Base-by-base conservation (phyloP, 192 early-diverging fungal species). In the Entomortierella parvispora region DNA sequence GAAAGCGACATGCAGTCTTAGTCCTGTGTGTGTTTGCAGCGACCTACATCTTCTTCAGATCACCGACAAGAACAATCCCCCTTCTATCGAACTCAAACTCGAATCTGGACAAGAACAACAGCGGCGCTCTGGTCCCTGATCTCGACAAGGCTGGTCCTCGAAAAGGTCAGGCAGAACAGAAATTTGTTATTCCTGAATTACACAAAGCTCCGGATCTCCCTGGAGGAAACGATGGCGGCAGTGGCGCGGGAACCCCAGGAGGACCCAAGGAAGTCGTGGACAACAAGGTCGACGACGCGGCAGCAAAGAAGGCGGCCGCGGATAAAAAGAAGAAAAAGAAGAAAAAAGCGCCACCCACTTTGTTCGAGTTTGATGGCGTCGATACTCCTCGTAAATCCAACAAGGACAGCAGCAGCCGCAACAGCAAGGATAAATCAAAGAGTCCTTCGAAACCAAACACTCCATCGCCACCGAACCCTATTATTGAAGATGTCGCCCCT, bases 1-100 rank as follows among this genome's bases (percentile, higher is more conserved):
- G 71, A 12, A 76, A 76, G 34, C 71, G 71, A n/a, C 71, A 76
- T 76, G 71, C 65, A 2, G 64, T 62, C 4, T 18, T 76, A 20
- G 59, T 61, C 10, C 52, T 76, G 42, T 76, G 71, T 29, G 63
- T 76, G 8, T 40, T 66, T 14, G 59, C 71, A 12, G 64, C 64
- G 14, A 57, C 65, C 7, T 62, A 57, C 71, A 55, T 76, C 64
- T 60, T 67, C 59, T 8, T 76, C 4, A 76, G 57, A 11, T 67
- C 71, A 3, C 33, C 58, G 15, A 55, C 58, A 0, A 40, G n/a
- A n/a, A 56, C 68, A 9, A 42, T 59, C 22, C 55, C 50, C 2
- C 61, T 43, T 37, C 26, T 22, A 23, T 44, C 58, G 29, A 31
- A 48, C 3, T 52, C 49, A 14, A 47, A 34, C 29, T 22, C 22